Evolutionary conservation across 2,329 filamentous ascomycete genomes (phyloP), one percentile per base, ranked within the genome.

Genomic region (Nemania bipapillata): DNA sequence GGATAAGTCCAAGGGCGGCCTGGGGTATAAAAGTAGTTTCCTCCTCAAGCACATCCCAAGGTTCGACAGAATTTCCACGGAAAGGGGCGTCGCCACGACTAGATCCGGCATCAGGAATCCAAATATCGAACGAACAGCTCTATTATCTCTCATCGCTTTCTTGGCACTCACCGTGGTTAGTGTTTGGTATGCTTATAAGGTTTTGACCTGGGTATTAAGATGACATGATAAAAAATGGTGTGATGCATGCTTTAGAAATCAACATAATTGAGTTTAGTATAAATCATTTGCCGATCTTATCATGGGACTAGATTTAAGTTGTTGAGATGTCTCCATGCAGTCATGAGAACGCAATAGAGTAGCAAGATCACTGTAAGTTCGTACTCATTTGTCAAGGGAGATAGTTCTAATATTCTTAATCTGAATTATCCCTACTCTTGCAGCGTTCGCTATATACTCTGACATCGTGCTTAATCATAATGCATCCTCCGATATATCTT

Each of bases 11-110:
- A 68, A 77, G 62, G 87, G 83, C 63, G 91, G 89, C 0, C 82
- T 94, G 7, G 88, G 90, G 0, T 82, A 85, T 54, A 85, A 89
- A 74, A 87, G 86, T 1, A 83, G 81, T 8, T 94, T 93, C 75
- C 87, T 90, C 22, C 91, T 94, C 79, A 91, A 93, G 76, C 91
- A 91, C 75, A 82, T 91, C 9, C 90, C 91, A 0, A 76, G 77
- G 28, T 74, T 81, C 20, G 79, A 79, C 24, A 79, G 76, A 70
- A 76, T 78, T 53, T 82, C 80, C 15, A 84, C 78, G 2, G 75
- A 77, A 54, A 73, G 75, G 60, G 72, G 71, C 8, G 42, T 50
- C 2, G 77, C 72, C 1, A 69, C 72, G 68, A 77, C 79, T 55
- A 76, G 79, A 22, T 67, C 73, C 37, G 73, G 72, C 24, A 58